Evolutionary conservation across 1,139 yeast genomes (phyloP).

Genomic region (Suhomyces kunorum): DNA sequence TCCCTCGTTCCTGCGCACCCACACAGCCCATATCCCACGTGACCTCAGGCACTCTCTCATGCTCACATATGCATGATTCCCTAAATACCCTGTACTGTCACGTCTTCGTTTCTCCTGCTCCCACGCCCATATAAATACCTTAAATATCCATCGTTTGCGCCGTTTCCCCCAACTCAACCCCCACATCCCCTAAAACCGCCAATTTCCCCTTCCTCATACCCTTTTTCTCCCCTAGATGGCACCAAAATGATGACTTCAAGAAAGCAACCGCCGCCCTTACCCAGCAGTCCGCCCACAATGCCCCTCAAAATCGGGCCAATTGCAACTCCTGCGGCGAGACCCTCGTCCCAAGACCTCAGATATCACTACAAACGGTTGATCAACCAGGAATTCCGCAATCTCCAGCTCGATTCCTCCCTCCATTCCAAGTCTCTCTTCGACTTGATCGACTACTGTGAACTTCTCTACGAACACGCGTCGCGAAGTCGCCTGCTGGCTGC

Average conservation of each 20-base stretch:
- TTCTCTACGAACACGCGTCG: conserved; percentile 38
- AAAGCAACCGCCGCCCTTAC: conserved; percentile 13
- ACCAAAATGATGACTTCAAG: conserved; percentile 8
- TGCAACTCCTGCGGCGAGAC: too few relatives aligned
- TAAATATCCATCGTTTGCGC: background rate
- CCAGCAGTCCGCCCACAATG: conserved; percentile 1
- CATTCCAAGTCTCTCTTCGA: conserved; percentile 43
- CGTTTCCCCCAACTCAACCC: background rate
- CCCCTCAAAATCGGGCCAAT: background rate
- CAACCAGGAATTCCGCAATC: conserved; percentile 38
- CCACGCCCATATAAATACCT: too few relatives aligned
- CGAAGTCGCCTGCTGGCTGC: conserved; percentile 1
- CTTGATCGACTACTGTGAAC: conserved; percentile 45
- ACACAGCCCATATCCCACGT: too few relatives aligned
- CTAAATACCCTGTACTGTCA: too few relatives aligned
- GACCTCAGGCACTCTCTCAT: too few relatives aligned
- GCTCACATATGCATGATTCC: too few relatives aligned
- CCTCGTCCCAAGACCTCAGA: conserved; percentile 2
- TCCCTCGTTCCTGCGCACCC: too few relatives aligned
- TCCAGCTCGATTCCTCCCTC: conserved; percentile 37
- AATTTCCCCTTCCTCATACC: background rate
- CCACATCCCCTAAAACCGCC: background rate
- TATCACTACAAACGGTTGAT: conserved; percentile 31
- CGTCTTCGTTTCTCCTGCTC: too few relatives aligned
- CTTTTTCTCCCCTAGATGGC: background rate